phyloP scores from a whole-genome alignment of 148 eudicot species.

The Vaccinium myrtillus region DNA sequence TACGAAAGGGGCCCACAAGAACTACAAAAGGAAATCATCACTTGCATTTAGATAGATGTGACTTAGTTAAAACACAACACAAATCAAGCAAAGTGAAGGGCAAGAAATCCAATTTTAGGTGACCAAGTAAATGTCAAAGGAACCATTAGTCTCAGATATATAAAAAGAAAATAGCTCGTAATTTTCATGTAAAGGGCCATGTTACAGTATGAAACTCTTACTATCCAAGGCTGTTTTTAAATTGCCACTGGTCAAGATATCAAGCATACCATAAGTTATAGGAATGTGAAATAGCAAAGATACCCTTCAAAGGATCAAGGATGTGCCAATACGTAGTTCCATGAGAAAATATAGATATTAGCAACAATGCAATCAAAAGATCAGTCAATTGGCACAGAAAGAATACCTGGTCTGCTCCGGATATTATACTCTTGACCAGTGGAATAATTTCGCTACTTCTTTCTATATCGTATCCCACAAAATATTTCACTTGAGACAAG shows the following conservation, averaged over 20 bases:
- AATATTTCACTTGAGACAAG: slow-evolving; percentile 94
- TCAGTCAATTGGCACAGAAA: slow-evolving; percentile 14
- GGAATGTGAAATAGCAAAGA: not conserved
- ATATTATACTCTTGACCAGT: slow-evolving; percentile 69
- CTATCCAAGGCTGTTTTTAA: not conserved
- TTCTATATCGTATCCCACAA: slow-evolving; percentile 77
- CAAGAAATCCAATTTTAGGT: not conserved
- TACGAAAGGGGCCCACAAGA: slow-evolving; percentile 90
- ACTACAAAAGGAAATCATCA: slow-evolving; percentile 51
- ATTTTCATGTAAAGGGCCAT: not conserved
- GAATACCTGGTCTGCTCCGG: slow-evolving; percentile 72
- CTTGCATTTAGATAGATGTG: not conserved
- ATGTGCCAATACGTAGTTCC: not conserved
- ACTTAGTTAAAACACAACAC: slow-evolving; percentile 11
- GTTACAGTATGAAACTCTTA: not conserved
- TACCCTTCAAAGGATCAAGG: not conserved
- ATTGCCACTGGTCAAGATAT: not conserved
- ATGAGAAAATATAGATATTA: not conserved
- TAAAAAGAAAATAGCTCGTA: not conserved
- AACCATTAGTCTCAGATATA: not conserved
- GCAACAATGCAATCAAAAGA: not conserved
- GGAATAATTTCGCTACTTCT: slow-evolving; percentile 89
- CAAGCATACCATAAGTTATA: not conserved
- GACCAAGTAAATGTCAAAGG: slow-evolving; percentile 6
- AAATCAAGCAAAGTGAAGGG: slow-evolving; percentile 1